Percentiles rank a stretch among this genome's conserved stretches.
Conservation (phyloP, 2,329 filamentous ascomycete species). For the Dothidotthia symphoricarpi region DNA sequence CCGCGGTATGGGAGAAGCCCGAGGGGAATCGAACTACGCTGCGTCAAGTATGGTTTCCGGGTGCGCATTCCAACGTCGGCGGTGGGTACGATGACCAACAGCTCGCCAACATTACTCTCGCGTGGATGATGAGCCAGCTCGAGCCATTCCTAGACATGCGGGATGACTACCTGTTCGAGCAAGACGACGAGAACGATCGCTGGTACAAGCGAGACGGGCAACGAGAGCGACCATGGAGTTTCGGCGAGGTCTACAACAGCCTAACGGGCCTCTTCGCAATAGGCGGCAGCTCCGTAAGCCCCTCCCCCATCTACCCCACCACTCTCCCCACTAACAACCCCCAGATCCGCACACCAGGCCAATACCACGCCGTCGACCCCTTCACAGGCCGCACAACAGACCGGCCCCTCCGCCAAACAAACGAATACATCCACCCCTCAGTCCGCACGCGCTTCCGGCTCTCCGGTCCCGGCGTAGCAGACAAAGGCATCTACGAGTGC, state of each 20-base stretch:
- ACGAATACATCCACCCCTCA: slow-evolving; percentile 54
- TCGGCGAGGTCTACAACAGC: slow-evolving; percentile 48
- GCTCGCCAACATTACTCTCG: slow-evolving; percentile 53
- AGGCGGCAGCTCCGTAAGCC: slow-evolving; percentile 44
- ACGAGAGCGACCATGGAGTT: slow-evolving; percentile 49
- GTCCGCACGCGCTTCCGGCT: slow-evolving; percentile 48
- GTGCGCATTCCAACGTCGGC: slow-evolving; percentile 54
- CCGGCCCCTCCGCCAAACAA: slow-evolving; percentile 48
- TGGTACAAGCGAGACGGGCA: slow-evolving; percentile 47
- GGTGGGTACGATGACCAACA: slow-evolving; percentile 49
- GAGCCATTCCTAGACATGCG: slow-evolving; percentile 50
- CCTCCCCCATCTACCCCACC: not conserved
- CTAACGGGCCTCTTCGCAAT: slow-evolving; percentile 49
- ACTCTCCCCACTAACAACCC: slow-evolving; percentile 3
- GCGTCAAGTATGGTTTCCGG: slow-evolving; percentile 58
- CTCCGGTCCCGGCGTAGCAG: slow-evolving; percentile 48
- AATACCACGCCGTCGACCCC: slow-evolving; percentile 49
- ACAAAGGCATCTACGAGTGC: slow-evolving; percentile 47
- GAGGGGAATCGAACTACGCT: slow-evolving; percentile 46
- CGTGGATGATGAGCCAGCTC: slow-evolving; percentile 59
- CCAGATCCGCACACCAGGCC: slow-evolving; percentile 47
- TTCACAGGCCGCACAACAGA: slow-evolving; percentile 43
- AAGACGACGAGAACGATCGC: slow-evolving; percentile 47
- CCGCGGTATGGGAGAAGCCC: slow-evolving; percentile 54
- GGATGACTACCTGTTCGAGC: slow-evolving; percentile 48